Percentiles rank a stretch among this genome's conserved stretches.
Evolutionary conservation across 2,329 filamentous ascomycete genomes (phyloP).

Genomic region (Paracoccidioides brasiliensis): DNA sequence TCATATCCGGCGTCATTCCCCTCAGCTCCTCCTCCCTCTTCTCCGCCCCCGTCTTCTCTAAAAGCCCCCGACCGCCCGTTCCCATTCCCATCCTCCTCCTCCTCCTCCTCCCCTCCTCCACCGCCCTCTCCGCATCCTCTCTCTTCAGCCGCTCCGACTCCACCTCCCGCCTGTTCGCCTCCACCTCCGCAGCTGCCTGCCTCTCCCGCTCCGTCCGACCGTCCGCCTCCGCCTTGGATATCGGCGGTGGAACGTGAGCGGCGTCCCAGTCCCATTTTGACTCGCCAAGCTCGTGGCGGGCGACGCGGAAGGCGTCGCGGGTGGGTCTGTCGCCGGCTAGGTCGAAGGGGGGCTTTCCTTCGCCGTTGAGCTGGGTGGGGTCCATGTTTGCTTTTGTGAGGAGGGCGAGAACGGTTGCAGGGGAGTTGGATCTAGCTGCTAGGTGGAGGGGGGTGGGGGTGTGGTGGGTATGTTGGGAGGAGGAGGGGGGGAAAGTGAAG

Average conservation of each 20-base stretch:
- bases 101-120: slow-evolving; percentile 36
- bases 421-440: slow-evolving; percentile 66
- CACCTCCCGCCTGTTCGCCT: slow-evolving; percentile 54
- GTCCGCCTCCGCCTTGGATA: slow-evolving; percentile 61
- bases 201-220: slow-evolving; percentile 57
- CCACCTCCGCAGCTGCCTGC: slow-evolving; percentile 53
- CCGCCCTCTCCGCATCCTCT: slow-evolving; percentile 40
- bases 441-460: slow-evolving; percentile 75
- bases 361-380: slow-evolving; percentile 54
- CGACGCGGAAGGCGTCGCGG: slow-evolving; percentile 81
- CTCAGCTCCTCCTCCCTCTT: slow-evolving; percentile 69
- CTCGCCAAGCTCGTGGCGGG: slow-evolving; percentile 70
- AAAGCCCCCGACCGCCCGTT: slow-evolving; percentile 40
- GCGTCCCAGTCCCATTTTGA: slow-evolving; percentile 62
- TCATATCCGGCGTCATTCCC: slow-evolving; percentile 79
- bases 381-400: slow-evolving; percentile 62
- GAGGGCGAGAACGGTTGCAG: slow-evolving; percentile 64
- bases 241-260: slow-evolving; percentile 56
- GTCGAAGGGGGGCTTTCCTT: slow-evolving; percentile 78
- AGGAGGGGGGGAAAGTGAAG: slow-evolving; percentile 61
- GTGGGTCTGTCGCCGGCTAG: slow-evolving; percentile 75
- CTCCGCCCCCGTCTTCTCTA: slow-evolving; percentile 65
- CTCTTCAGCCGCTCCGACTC: slow-evolving; percentile 60
- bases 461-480: slow-evolving; percentile 58
- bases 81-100: slow-evolving; percentile 36